These are phyloP conservation scores for Sordariomycetes sp. DNA, from an alignment of 2,329 filamentous ascomycete species.

Conservation along the genomic window DNA sequence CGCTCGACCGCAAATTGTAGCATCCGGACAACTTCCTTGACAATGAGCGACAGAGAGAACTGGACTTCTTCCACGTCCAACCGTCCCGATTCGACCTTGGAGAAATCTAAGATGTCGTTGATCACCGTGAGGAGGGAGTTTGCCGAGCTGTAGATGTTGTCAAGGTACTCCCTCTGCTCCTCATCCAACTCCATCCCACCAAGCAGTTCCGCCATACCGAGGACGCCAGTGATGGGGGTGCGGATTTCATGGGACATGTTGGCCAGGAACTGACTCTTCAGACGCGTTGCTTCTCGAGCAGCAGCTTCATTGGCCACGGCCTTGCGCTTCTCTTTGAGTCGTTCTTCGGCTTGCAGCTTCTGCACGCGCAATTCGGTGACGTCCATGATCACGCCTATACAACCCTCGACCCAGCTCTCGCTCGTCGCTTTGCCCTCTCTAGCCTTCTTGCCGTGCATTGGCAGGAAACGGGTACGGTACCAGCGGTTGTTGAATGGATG, in stretches of 20 bases:
- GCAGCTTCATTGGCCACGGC: conserved; percentile 67
- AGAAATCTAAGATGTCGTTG: conserved; percentile 86
- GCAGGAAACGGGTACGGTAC: conserved; percentile 64
- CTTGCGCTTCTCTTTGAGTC: conserved; percentile 60
- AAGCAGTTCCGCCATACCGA: conserved; percentile 71
- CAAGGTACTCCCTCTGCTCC: conserved; percentile 67
- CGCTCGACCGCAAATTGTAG: conserved; percentile 75
- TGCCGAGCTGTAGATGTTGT: conserved; percentile 70
- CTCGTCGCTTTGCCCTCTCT: conserved; percentile 35
- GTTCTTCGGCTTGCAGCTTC: conserved; percentile 52
- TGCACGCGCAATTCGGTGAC: conserved; percentile 62
- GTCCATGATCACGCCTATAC: conserved; percentile 73
- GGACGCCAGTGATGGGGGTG: conserved; percentile 70
- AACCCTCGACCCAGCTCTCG: conserved; percentile 53
- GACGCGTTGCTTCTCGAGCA: conserved; percentile 69
- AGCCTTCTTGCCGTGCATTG: conserved; percentile 49
- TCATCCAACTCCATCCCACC: conserved; percentile 56
- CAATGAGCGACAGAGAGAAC: conserved; percentile 64
- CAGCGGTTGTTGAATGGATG: conserved; percentile 53
- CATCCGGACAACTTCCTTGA: conserved; percentile 79
- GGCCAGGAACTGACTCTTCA: conserved; percentile 73
- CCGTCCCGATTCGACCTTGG: conserved; percentile 71
- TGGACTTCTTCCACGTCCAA: conserved; percentile 74
- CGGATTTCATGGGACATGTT: conserved; percentile 79
- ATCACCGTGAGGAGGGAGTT: conserved; percentile 80